phyloP scores from a whole-genome alignment of 345 rosid species.

The Dimocarpus longan region DNA sequence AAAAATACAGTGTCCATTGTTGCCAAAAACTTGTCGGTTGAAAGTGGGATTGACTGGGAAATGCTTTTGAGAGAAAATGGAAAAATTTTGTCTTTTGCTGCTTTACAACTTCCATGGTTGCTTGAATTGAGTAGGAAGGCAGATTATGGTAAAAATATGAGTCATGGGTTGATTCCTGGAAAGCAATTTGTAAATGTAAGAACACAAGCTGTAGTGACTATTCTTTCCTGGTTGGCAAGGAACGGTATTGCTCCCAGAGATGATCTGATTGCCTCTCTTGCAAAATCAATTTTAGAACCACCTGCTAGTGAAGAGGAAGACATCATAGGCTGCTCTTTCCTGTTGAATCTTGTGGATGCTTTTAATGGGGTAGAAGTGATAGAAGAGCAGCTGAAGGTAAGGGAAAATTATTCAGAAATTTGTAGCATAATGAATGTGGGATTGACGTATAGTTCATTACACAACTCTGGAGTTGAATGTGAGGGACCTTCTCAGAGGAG shows the following conservation, averaged over 20 bases:
- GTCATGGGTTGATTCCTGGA: constrained; percentile 54
- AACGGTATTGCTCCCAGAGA: constrained; percentile 91
- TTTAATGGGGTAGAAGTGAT: constrained; percentile 85
- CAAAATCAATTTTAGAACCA: constrained; percentile 80
- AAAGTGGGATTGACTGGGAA: constrained; percentile 56
- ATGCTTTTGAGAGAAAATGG: constrained; percentile 66
- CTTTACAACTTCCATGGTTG: constrained; percentile 87
- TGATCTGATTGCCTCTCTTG: constrained; percentile 67
- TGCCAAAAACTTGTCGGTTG: constrained; percentile 63
- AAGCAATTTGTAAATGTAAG: constrained; percentile 62
- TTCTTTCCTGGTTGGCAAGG: constrained; percentile 85
- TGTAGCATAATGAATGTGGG: constrained; percentile 93
- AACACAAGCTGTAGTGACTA: constrained; percentile 61
- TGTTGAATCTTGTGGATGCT: constrained; percentile 89
- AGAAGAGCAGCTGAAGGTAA: constrained; percentile 81
- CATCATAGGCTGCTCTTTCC: constrained; percentile 77
- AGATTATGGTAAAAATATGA: constrained; percentile 45
- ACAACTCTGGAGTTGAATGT: constrained; percentile 81
- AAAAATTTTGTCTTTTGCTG: constrained; percentile 72
- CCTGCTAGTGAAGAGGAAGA: constrained; percentile 90
- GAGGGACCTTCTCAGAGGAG: constrained; percentile 69
- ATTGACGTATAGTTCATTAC: constrained; percentile 80
- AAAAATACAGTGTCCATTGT: constrained; percentile 56
- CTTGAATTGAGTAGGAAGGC: constrained; percentile 64
- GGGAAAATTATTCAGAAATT: constrained; percentile 79